Conservation (phyloP, 805 yeast species). For the Suhomyces sp. region DNA sequence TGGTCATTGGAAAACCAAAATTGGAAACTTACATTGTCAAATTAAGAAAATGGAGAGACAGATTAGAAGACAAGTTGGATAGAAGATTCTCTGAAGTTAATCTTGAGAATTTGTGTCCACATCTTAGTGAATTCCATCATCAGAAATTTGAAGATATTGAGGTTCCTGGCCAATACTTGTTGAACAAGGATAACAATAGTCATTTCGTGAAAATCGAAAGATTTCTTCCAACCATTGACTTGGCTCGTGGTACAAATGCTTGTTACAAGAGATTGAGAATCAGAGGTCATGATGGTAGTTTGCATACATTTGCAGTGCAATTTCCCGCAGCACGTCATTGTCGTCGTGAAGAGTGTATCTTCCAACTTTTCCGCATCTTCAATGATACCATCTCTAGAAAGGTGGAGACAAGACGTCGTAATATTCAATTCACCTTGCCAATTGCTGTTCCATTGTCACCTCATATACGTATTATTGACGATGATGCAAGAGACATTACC, state of each 20-base stretch:
- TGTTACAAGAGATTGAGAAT: slow-evolving; percentile 87
- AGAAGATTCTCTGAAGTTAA: slow-evolving; percentile 77
- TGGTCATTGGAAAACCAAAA: slow-evolving; percentile 82
- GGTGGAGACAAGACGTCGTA: slow-evolving; percentile 85
- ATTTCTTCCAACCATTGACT: slow-evolving; percentile 83
- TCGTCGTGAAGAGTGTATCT: slow-evolving; percentile 91
- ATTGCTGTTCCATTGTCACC: slow-evolving; percentile 93
- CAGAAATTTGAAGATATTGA: slow-evolving; percentile 98
- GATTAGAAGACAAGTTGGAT: slow-evolving; percentile 89
- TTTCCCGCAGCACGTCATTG: slow-evolving; percentile 98
- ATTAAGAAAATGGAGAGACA: slow-evolving; percentile 87
- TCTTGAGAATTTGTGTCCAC: slow-evolving; percentile 90
- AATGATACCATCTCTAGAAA: slow-evolving; percentile 76
- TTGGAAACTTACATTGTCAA: slow-evolving; percentile 82
- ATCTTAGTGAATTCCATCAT: slow-evolving; percentile 94
- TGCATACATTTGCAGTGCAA: slow-evolving; percentile 93
- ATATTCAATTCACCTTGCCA: slow-evolving; percentile 83
- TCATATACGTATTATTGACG: slow-evolving; percentile 85
- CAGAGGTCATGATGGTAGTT: slow-evolving; percentile 89
- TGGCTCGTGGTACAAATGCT: slow-evolving; percentile 85
- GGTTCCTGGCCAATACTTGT: slow-evolving; percentile 92
- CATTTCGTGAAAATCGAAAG: slow-evolving; percentile 93
- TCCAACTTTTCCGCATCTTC: slow-evolving; percentile 87
- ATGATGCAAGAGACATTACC: slow-evolving; percentile 72
- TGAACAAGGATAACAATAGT: slow-evolving; percentile 83